Base-by-base conservation (phyloP, 2,329 filamentous ascomycete species). In the Stemphylium beticola region DNA sequence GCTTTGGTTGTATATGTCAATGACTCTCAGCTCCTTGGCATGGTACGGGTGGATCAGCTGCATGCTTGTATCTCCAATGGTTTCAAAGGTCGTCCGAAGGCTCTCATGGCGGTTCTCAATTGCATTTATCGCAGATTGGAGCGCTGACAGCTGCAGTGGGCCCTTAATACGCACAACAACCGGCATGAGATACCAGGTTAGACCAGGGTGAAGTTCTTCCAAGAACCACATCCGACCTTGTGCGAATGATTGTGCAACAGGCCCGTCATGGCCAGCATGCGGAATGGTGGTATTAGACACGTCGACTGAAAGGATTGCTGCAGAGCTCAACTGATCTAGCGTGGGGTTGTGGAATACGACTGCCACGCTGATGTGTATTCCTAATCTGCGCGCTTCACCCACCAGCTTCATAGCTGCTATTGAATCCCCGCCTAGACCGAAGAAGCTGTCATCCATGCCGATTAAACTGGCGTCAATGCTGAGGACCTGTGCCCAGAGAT, bases 391-490 rank as follows among this genome's bases (percentile, higher is more conserved):
- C 1, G 51, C 51, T 11, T 47, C 51, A 17, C 40, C 40, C 2
- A 57, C 60, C 18, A 55, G 39, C 43, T 42, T 59, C 50, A 58
- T 62, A 4, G 46, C 57, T 7, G 42, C 24, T 14, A 62, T 40
- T 0, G 45, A 54, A 29, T 62, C 59, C 14, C 59, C 57, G 7
- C 59, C 59, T 2, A 62, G 48, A 11, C 31, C 18, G 48, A 62
- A 60, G 36, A 62, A 62, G 31, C 47, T 53, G 24, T 60, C 57
- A 9, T 62, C 45, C 6, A 38, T 12, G 4, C 49, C 44, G 4
- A 66, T 62, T 20, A 43, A 3, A 15, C 32, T 7, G 36, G 12
- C 2, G 38, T 49, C 42, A 1, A 60, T n/a, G 11, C 24, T 34
- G 26, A 57, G 32, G 2, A 57, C 36, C 18, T 56, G 53, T 1